phyloP scores from a whole-genome alignment of 495 filamentous ascomycete genomes.

The Lineolata rhizophorae region DNA sequence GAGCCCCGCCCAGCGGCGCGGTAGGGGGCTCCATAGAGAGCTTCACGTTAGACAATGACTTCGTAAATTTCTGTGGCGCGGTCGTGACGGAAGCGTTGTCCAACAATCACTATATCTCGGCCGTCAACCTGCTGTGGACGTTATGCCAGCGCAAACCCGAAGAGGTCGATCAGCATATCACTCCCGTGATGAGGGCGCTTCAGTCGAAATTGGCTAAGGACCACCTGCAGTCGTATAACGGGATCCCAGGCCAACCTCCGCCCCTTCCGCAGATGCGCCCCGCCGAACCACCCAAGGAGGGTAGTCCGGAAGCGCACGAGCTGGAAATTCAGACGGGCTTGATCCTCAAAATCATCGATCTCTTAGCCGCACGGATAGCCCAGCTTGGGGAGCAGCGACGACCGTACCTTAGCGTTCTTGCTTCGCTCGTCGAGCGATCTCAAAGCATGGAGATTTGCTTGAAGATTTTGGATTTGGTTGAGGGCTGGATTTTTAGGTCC shows the following conservation, averaged over 20 bases:
- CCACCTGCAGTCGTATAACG: slow-evolving; percentile 34
- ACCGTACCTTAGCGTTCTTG: slow-evolving; percentile 84
- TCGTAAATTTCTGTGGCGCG: slow-evolving; percentile 56
- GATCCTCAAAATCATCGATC: slow-evolving; percentile 83
- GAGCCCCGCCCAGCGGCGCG: slow-evolving; percentile 39
- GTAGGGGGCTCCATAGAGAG: too few species aligned
- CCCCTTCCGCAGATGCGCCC: slow-evolving; percentile 6
- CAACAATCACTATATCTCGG: slow-evolving; percentile 56
- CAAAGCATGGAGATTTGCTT: slow-evolving; percentile 62
- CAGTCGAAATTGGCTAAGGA: slow-evolving; percentile 85
- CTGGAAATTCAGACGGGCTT: slow-evolving; percentile 66
- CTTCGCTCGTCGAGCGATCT: slow-evolving; percentile 86
- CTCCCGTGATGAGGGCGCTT: slow-evolving; percentile 76
- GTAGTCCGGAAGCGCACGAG: slow-evolving; percentile 48
- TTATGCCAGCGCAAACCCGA: slow-evolving; percentile 62
- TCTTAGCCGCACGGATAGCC: slow-evolving; percentile 79
- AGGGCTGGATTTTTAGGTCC: slow-evolving; percentile 83
- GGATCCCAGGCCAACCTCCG: too few species aligned
- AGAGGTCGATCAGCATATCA: slow-evolving; percentile 74
- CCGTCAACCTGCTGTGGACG: slow-evolving; percentile 81
- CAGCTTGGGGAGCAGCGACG: slow-evolving; percentile 77
- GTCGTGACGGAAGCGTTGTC: slow-evolving; percentile 68
- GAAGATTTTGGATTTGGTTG: slow-evolving; percentile 87
- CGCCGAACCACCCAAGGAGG: slow-evolving; percentile 17
- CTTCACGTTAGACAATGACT: too few species aligned